These are phyloP conservation scores for Blastocystis hominis DNA, from an alignment of 352 stramenopile species.

Conservation along the genomic window DNA sequence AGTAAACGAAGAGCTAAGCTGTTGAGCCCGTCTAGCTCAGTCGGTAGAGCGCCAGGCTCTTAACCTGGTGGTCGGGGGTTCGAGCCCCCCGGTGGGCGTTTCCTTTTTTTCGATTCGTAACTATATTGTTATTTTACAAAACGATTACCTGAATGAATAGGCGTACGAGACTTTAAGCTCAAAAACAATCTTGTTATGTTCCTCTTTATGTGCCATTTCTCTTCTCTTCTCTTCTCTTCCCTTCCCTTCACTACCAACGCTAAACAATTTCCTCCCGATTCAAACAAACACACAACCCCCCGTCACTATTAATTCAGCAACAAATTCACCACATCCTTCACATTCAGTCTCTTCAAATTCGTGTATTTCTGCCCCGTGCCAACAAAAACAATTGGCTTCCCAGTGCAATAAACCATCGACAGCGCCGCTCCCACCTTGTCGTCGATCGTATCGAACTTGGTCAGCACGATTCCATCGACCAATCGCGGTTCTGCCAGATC, in stretches of 20 bases:
- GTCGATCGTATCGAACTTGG: conserved; percentile 98
- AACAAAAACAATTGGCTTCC: conserved; percentile 94
- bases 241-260: no score
- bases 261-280: no score
- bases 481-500: conserved; percentile 68
- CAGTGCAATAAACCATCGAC: conserved; percentile 95
- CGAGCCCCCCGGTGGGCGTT: not conserved
- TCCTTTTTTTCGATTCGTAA: not conserved
- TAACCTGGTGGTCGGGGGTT: not conserved
- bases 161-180: no score
- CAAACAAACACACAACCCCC: not conserved
- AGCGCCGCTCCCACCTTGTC: conserved; percentile 98
- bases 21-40: not conserved
- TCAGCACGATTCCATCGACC: conserved; percentile 95
- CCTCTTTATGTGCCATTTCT: no score
- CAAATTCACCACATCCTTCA: conserved; percentile 34
- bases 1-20: not conserved
- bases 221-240: no score
- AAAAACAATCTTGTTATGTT: no score
- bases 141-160: no score
- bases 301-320: not conserved
- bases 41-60: not conserved
- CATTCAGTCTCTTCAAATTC: conserved; percentile 81
- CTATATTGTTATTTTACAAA: no score
- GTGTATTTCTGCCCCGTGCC: conserved; percentile 98